Base-by-base conservation (phyloP, 139 green algal species). In the Closterium sp. region DNA sequence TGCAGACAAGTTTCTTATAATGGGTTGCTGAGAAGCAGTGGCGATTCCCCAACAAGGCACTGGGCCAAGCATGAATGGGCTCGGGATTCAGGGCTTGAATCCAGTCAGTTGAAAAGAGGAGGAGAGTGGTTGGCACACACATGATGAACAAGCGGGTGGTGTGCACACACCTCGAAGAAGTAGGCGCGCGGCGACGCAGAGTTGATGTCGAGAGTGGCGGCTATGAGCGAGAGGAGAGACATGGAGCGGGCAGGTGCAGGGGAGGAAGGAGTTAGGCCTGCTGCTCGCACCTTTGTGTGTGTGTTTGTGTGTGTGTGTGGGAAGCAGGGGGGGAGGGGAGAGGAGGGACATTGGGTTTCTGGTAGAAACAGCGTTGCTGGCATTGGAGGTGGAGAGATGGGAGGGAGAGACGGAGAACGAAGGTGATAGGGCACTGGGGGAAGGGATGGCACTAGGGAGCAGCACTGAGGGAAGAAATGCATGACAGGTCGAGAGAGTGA, bases 161-260 rank as follows among this genome's bases (percentile, higher is more conserved):
- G n/a, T n/a, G n/a, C n/a, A n/a, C n/a, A n/a, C n/a, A 96, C 96
- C 95, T 98, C 94, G 91, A 99, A 98, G 86, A 99, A 97, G 91
- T 96, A 97, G 19, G 97, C 95, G 28, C 97, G 89, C 0, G 98
- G 98, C 0, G 96, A 96, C 25, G 95, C 96, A 21, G 96, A 96
- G 2, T 76, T 90, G 3, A 99, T 87, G 91, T 99, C 98, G 86
- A 99, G 85, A 12, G 95, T 95, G 7, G 96, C 97, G 38, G 93
- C 92, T 21, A 97, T 91, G 86, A 97, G 87, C 9, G 43, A 25
- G 12, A 69, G 43, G 12, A 69, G 9, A 12, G 43, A 69, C 43
- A 69, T 16, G 21, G 43, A 1, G 12, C 12, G 21, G 43, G 3
- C 43, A 12, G 12, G 12, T 69, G 43, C 43, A 69, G 43, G 3